Evolutionary conservation across 208 protist genomes (phyloP).

Genomic region (Leptomonas pyrrhocoris): DNA sequence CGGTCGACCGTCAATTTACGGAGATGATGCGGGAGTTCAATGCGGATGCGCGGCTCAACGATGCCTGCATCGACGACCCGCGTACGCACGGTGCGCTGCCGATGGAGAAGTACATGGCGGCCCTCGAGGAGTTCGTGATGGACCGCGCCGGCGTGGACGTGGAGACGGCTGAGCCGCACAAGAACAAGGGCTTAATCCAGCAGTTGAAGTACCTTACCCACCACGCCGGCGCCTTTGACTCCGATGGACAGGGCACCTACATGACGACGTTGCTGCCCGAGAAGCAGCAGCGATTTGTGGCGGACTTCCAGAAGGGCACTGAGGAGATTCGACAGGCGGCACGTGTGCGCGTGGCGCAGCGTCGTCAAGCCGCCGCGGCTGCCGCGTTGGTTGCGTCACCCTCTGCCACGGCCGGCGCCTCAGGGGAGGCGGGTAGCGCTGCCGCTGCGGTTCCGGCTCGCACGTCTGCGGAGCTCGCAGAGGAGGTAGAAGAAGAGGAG

Average conservation of each 20-base stretch:
- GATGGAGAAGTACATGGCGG: conserved; percentile 77
- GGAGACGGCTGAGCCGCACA: conserved; percentile 64
- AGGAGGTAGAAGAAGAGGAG: conserved; percentile 45
- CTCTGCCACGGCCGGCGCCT: neutral
- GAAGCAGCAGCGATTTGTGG: conserved; percentile 75
- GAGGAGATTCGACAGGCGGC: conserved; percentile 72
- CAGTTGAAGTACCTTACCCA: conserved; percentile 73
- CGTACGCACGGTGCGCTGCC: conserved; percentile 75
- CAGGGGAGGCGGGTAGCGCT: neutral
- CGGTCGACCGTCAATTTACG: conserved; percentile 69
- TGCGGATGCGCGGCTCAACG: conserved; percentile 66
- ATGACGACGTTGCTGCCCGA: conserved; percentile 71
- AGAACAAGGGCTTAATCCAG: conserved; percentile 84
- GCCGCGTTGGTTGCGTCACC: neutral
- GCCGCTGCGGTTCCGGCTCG: neutral
- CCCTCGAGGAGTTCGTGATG: conserved; percentile 83
- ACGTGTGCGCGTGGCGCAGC: conserved; percentile 37
- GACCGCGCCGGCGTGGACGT: conserved; percentile 72
- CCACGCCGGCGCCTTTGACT: conserved; percentile 62
- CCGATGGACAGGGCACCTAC: conserved; percentile 57
- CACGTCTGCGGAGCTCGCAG: neutral
- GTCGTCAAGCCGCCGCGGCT: conserved; percentile 11
- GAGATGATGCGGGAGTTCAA: conserved; percentile 82
- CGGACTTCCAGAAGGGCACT: conserved; percentile 64
- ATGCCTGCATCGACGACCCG: conserved; percentile 77